Evolutionary conservation across 2,329 filamentous ascomycete genomes (phyloP).

Genomic region (Rosellinia necatrix): DNA sequence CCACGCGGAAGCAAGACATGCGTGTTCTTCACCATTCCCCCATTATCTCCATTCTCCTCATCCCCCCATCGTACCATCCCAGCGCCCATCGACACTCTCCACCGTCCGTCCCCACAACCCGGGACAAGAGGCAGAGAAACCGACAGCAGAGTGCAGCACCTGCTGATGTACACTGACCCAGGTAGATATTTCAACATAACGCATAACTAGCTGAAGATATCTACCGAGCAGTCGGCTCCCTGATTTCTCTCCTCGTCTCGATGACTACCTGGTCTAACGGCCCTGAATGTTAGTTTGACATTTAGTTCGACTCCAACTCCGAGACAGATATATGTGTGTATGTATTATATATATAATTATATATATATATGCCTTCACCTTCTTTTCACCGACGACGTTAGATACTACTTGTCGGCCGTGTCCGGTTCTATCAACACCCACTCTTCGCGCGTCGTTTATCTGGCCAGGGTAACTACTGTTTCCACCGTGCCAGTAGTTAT

Average conservation of each 20-base stretch:
- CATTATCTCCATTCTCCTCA: neutral
- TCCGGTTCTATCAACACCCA: neutral
- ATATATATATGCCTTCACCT: neutral
- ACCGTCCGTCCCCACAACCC: slow-evolving; percentile 14
- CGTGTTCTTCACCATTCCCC: neutral
- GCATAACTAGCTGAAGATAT: too few species aligned
- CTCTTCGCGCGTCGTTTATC: neutral
- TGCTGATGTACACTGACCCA: neutral
- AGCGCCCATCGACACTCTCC: neutral
- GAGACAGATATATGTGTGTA: slow-evolving; percentile 1
- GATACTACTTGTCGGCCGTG: neutral
- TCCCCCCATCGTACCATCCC: neutral
- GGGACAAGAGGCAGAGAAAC: too few species aligned
- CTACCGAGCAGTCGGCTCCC: too few species aligned
- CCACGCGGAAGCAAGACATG: slow-evolving; percentile 1
- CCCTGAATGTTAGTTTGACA: neutral
- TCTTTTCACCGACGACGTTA: neutral
- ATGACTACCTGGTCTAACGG: neutral
- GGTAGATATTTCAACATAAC: neutral
- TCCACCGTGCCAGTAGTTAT: neutral
- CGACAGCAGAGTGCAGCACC: neutral
- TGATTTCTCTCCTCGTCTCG: slow-evolving; percentile 6
- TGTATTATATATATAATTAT: too few species aligned
- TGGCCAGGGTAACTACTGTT: neutral
- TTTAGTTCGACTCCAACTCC: neutral